phyloP scores from a whole-genome alignment of 805 yeast genomes.

The Kuraishia cidri region DNA sequence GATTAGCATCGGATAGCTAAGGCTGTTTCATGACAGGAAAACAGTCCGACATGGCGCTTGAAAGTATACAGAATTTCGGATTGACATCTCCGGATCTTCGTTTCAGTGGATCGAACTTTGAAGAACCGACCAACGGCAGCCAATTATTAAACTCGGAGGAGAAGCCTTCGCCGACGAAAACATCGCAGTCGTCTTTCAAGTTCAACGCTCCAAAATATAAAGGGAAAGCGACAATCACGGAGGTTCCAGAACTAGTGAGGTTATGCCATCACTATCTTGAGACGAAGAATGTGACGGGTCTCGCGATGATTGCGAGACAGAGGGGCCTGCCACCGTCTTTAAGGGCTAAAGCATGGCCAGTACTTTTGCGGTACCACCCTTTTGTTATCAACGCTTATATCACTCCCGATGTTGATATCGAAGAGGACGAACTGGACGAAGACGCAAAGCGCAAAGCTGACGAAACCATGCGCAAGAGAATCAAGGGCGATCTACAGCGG shows the following conservation, averaged over 20 bases:
- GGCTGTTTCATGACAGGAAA: too few species aligned
- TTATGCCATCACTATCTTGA: constrained; percentile 48
- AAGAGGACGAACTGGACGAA: constrained; percentile 20
- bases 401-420: constrained; percentile 43
- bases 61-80: too few species aligned
- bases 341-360: constrained; percentile 79
- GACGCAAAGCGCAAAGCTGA: background rate
- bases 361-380: constrained; percentile 74
- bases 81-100: too few species aligned
- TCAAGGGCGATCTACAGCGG: constrained; percentile 2
- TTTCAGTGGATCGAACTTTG: too few species aligned
- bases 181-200: background rate
- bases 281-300: constrained; percentile 58
- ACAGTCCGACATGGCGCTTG: too few species aligned
- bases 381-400: constrained; percentile 72
- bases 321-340: constrained; percentile 80
- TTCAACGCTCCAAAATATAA: constrained; percentile 10
- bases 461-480: background rate
- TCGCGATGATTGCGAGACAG: constrained; percentile 76
- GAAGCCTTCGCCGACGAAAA: background rate
- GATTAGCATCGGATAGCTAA: too few species aligned
- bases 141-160: background rate
- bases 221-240: constrained; percentile 33
- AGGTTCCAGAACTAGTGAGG: constrained; percentile 38
- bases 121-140: too few species aligned